phyloP scores from a whole-genome alignment of 169 alveolate genomes.

The Eimeria necatrix region DNA sequence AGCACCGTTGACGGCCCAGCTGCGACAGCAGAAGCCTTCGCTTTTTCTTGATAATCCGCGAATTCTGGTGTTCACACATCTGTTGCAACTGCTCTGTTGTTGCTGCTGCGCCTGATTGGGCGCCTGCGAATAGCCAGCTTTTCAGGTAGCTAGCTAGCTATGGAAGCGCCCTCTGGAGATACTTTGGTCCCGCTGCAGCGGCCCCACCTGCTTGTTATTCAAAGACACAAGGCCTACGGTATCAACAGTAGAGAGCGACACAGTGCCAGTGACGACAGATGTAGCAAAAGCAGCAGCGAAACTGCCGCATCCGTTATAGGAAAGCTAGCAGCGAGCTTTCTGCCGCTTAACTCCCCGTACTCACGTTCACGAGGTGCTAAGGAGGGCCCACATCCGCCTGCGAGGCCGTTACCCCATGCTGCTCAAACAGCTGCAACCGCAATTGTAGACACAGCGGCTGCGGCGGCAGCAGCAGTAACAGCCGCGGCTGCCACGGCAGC shows the following conservation, averaged over 20 bases:
- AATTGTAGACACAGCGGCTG: background rate
- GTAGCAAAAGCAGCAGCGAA: no score
- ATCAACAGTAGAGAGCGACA: slow-evolving; percentile 1
- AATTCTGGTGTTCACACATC: no score
- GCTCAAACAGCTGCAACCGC: background rate
- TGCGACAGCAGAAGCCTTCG: background rate
- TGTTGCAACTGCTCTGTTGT: no score
- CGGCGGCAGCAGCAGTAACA: background rate
- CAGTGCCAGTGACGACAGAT: background rate
- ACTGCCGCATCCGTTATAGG: background rate
- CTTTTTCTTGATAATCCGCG: no score
- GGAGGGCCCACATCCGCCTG: no score
- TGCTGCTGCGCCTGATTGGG: no score
- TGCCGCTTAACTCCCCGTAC: background rate
- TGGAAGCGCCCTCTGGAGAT: background rate
- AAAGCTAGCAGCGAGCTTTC: background rate
- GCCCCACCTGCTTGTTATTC: slow-evolving; percentile 33
- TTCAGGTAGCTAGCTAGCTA: background rate
- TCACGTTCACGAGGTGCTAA: background rate
- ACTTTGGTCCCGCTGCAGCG: background rate
- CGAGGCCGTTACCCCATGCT: no score
- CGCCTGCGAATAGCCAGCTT: no score
- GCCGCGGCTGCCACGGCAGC: background rate
- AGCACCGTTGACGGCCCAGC: background rate
- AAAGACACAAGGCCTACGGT: background rate